Evolutionary conservation across 139 green algal genomes (phyloP), one percentile per base, ranked within the genome.

Genomic region (Raphidocelis subcapitata): DNA sequence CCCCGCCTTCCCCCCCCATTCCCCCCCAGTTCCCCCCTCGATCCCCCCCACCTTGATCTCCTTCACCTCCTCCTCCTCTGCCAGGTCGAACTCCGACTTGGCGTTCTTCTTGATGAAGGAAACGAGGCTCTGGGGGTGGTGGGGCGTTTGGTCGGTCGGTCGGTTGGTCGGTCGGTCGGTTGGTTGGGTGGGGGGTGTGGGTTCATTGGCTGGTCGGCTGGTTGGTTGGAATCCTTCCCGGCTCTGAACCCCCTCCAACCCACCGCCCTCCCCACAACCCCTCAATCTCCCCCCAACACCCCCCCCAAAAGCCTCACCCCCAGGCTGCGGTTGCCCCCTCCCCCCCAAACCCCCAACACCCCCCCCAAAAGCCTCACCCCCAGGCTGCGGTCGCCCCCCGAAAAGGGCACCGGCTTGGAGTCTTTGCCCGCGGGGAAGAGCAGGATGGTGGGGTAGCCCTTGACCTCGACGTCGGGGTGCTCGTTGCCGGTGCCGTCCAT

Each of bases 401-500:
- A 69, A 23, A 79, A 85, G 14, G 57, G 14, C 31, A 86, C 60
- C 26, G 79, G 66, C 47, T 62, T 77, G n/a, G 75, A 24, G 46
- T 73, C 73, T 31, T 65, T 52, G 36, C 72, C 79, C 28, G 87
- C 82, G n/a, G 88, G 86, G 81, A 79, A 88, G 70, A 93, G 85
- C 35, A 91, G 52, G 57, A 93, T 82, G 62, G 81, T 89, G 52
- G 88, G 88, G 81, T 86, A 93, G 73, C 86, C 85, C 79, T 90
- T 83, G 35, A 86, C 83, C 31, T 90, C 83, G 0, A 93, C 55
- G 26, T 85, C 67, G 8, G 81, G 56, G 54, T 93, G 88, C 84
- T 93, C 88, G 73, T 93, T 93, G 67, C 88, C 83, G 51, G 86
- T 92, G 77, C 86, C 88, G 66, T 93, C 88, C 86, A 93, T 90